Evolutionary conservation across 208 protist genomes (phyloP), one percentile per base, ranked within the genome.

Genomic region (Trypanosoma caninum): DNA sequence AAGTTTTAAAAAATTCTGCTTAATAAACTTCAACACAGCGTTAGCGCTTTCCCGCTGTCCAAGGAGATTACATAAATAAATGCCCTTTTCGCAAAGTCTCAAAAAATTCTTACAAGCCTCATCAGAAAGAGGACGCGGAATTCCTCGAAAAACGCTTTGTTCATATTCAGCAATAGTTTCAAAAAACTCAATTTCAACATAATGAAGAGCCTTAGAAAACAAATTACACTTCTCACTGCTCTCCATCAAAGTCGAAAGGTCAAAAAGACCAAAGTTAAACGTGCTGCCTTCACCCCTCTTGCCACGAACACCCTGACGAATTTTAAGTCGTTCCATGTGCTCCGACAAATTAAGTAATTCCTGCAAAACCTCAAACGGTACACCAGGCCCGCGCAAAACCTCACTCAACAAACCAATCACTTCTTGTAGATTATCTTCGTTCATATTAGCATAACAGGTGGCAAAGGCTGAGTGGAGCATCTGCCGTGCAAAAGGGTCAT

Each of bases 31-130:
- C 9, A 99, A 82, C 28, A 99, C 91, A 53, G 98, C 98, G 68
- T 94, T 85, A 0, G 98, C 98, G 38, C 98, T 98, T 72, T 99
- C 97, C 8, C 97, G 90, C 66, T 98, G 97, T 35, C 98, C 95
- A 16, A 99, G 81, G 55, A 99, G 81, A 78, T 99, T 99, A 72
- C 97, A 99, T 40, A 99, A 93, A 65, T 94, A 94, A 67, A 99
- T 99, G 65, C 78, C 83, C 69, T 93, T 93, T 65, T 96, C 88
- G 60, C 84, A 93, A 45, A 87, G 73, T 44, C 86, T 70, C 54
- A 94, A 37, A 58, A 94, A 73, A 33, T 62, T 69, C 22, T 58
- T 52, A 84, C 86, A 94, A 35, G 80, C 69, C 41, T 91, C 75
- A 27, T 57, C 48, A 33, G 74, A 76, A 30, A 96, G 69, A 7